Evolutionary conservation across 441 rosid genomes (phyloP).

Genomic region (Erysimum pusillum): DNA sequence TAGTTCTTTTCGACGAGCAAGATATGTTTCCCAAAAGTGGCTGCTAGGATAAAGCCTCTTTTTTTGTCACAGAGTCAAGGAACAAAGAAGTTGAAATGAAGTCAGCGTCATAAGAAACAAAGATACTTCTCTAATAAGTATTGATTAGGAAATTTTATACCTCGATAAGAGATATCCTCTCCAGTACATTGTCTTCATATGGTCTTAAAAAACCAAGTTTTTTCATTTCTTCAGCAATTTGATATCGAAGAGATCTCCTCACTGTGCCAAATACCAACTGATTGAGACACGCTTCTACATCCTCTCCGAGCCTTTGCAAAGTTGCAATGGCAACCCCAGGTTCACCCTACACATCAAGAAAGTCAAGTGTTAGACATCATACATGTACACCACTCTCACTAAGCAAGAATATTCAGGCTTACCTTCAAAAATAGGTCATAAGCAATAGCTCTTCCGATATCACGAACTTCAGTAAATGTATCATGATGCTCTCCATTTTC

Average conservation of each 20-base stretch:
- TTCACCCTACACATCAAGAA: constrained; percentile 83
- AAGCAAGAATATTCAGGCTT: constrained; percentile 50
- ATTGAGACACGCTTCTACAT: constrained; percentile 84
- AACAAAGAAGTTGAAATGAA: constrained; percentile 47
- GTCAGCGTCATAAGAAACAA: constrained; percentile 44
- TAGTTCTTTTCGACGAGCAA: constrained; percentile 63
- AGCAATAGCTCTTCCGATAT: constrained; percentile 92
- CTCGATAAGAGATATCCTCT: constrained; percentile 87
- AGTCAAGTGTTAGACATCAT: constrained; percentile 48
- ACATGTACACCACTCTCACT: constrained; percentile 39
- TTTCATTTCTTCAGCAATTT: constrained; percentile 87
- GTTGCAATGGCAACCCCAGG: constrained; percentile 85
- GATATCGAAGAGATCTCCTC: constrained; percentile 83
- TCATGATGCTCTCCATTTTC: constrained; percentile 71
- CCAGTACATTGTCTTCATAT: constrained; percentile 81
- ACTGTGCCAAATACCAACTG: constrained; percentile 96
- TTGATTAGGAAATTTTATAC: constrained; percentile 52
- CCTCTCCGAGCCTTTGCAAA: constrained; percentile 98
- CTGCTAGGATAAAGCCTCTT: constrained; percentile 99
- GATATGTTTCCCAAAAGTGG: constrained; percentile 89
- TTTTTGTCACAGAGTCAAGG: constrained; percentile 49
- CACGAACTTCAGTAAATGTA: constrained; percentile 94
- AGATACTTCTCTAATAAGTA: constrained; percentile 36
- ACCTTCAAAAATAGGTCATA: constrained; percentile 97
- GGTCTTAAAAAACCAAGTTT: constrained; percentile 82